Evolutionary conservation across 2,329 filamentous ascomycete species (phyloP).

Genomic region (Alternaria solani): DNA sequence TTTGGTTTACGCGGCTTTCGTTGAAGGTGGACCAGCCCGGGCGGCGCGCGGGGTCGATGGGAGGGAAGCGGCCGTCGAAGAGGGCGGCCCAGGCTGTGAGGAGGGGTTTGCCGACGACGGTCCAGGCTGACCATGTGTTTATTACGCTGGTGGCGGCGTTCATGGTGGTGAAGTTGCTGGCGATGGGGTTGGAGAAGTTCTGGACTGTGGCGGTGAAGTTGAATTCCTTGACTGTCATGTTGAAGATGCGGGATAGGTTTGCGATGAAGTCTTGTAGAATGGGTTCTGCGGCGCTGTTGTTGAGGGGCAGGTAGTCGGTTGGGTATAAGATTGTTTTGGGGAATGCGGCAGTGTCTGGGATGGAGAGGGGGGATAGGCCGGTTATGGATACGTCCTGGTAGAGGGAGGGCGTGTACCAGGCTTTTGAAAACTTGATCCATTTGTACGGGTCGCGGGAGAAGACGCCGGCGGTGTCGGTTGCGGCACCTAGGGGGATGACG

Average conservation of each 20-base stretch:
- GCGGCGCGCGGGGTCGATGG: constrained; percentile 50
- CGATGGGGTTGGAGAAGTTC: constrained; percentile 33
- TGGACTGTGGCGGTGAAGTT: constrained; percentile 49
- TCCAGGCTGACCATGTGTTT: constrained; percentile 46
- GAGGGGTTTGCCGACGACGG: constrained; percentile 44
- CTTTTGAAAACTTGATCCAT: constrained; percentile 51
- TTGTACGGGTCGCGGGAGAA: constrained; percentile 40
- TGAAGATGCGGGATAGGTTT: constrained; percentile 48
- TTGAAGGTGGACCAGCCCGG: constrained; percentile 39
- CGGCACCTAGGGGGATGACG: constrained; percentile 33
- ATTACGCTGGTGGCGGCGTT: constrained; percentile 40
- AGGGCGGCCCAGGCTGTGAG: constrained; percentile 43
- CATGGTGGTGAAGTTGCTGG: constrained; percentile 44
- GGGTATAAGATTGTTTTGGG: constrained; percentile 54
- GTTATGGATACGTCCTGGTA: constrained; percentile 49
- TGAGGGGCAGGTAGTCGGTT: constrained; percentile 53
- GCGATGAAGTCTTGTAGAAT: constrained; percentile 51
- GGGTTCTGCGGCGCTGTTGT: constrained; percentile 50
- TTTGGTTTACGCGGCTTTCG: constrained; percentile 29
- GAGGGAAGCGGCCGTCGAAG: constrained; percentile 52
- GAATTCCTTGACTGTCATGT: constrained; percentile 50
- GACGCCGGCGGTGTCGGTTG: constrained; percentile 39
- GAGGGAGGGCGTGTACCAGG: constrained; percentile 50
- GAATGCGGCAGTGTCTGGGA: constrained; percentile 46
- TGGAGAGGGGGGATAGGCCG: constrained; percentile 47